A percentile compares a stretch with the other conserved stretches of the same genome.
Evolutionary conservation across 345 rosid species (phyloP).

Genomic region (Linum lewisii): DNA sequence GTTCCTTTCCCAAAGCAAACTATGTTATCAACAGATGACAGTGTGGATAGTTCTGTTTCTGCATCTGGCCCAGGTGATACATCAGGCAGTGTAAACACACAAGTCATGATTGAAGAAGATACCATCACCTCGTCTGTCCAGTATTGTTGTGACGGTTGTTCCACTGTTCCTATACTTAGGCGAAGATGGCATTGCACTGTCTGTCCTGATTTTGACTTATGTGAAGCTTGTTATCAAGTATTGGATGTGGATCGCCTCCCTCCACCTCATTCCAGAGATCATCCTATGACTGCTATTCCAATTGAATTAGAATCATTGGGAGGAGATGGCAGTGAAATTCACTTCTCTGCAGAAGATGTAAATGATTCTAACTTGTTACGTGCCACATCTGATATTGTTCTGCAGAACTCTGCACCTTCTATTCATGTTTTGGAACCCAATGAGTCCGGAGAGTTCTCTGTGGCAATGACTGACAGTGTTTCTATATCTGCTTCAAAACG

Average conservation of each 20-base stretch:
- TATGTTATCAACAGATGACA: slow-evolving; percentile 75
- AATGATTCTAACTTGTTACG: slow-evolving; percentile 50
- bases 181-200: slow-evolving; percentile 98
- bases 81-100: slow-evolving; percentile 46
- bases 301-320: slow-evolving; percentile 88
- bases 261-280: slow-evolving; percentile 89
- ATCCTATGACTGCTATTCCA: slow-evolving; percentile 91
- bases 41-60: slow-evolving; percentile 48
- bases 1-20: slow-evolving; percentile 99
- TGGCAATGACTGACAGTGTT: slow-evolving; percentile 57
- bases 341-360: slow-evolving; percentile 62
- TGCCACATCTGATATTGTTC: slow-evolving; percentile 31
- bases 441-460: slow-evolving; percentile 73
- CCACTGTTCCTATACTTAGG: slow-evolving; percentile 90
- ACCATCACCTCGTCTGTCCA: slow-evolving; percentile 91
- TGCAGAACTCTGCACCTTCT: slow-evolving; percentile 68
- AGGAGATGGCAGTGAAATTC: slow-evolving; percentile 71
- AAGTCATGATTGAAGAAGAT: slow-evolving; percentile 93
- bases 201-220: slow-evolving; percentile 95
- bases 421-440: slow-evolving; percentile 86
- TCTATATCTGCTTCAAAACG: slow-evolving; percentile 92
- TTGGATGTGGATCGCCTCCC: slow-evolving; percentile 78
- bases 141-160: slow-evolving; percentile 96
- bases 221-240: slow-evolving; percentile 92
- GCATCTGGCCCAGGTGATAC: slow-evolving; percentile 47